phyloP scores from a whole-genome alignment of 2,329 filamentous ascomycete genomes.

The Emericellopsis atlantica region DNA sequence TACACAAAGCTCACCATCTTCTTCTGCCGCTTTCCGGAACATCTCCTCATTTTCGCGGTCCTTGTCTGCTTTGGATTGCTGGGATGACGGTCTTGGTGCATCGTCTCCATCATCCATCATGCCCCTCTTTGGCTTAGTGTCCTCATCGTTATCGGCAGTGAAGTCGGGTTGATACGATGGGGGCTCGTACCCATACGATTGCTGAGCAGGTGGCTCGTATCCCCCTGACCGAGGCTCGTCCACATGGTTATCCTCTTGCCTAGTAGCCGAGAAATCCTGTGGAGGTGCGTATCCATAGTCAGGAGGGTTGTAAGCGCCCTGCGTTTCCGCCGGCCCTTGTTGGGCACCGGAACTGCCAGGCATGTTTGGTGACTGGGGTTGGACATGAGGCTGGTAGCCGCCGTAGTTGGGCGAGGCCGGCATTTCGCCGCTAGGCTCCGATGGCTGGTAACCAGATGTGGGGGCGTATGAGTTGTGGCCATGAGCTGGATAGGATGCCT shows the following conservation, averaged over 20 bases:
- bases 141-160: conserved; percentile 26
- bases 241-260: conserved; percentile 4
- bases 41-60: conserved; percentile 75
- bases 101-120: conserved; percentile 75
- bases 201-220: conserved; percentile 51
- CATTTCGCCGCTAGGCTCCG: conserved; percentile 1
- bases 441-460: conserved; percentile 12
- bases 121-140: conserved; percentile 54
- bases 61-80: conserved; percentile 53
- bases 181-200: conserved; percentile 45
- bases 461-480: conserved; percentile 9
- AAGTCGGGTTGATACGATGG: conserved; percentile 42
- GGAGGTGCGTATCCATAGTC: conserved; percentile 41
- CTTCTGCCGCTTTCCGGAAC: conserved; percentile 72
- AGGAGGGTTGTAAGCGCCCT: conserved; percentile 26
- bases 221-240: conserved; percentile 22
- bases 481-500: conserved; percentile 13
- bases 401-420: conserved; percentile 3
- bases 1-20: conserved; percentile 42
- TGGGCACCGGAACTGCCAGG: neutral
- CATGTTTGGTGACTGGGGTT: conserved; percentile 11
- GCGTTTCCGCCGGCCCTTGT: too few species aligned
- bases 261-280: conserved; percentile 11
- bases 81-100: conserved; percentile 31
- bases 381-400: conserved; percentile 16